A percentile compares a stretch with the other conserved stretches of the same genome.
phyloP scores from a whole-genome alignment of 441 rosid species.

The Manihot esculenta region DNA sequence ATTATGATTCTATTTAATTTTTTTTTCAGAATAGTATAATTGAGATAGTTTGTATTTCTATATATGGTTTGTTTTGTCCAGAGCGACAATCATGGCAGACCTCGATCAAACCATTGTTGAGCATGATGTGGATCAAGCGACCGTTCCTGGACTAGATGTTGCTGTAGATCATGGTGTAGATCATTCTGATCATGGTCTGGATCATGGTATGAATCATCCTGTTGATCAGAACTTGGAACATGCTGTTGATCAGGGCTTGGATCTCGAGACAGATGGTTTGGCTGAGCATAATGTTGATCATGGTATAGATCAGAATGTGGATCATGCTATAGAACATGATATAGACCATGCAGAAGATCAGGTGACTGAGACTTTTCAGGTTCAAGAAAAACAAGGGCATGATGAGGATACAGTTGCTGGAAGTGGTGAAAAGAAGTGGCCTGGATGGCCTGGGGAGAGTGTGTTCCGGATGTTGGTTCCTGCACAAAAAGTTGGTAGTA shows the following conservation, averaged over 20 bases:
- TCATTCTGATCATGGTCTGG: constrained; percentile 17
- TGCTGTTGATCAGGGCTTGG: constrained; percentile 28
- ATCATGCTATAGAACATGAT: constrained; percentile 29
- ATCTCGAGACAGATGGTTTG: constrained; percentile 21
- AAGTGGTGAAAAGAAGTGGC: constrained; percentile 88
- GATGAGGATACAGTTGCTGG: constrained; percentile 43
- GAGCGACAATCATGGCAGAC: constrained; percentile 45
- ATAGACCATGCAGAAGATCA: constrained; percentile 32
- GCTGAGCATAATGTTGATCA: constrained; percentile 34
- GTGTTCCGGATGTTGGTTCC: constrained; percentile 99
- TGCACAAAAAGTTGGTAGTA: constrained; percentile 96
- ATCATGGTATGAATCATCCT: constrained; percentile 30
- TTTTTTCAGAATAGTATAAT: background rate
- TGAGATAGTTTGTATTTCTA: background rate
- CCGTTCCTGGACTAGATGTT: constrained; percentile 13
- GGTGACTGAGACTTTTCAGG: constrained; percentile 36
- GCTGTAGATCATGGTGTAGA: constrained; percentile 36
- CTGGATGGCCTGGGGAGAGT: constrained; percentile 99
- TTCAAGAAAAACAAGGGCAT: constrained; percentile 41
- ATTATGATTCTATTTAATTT: background rate
- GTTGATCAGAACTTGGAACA: constrained; percentile 27
- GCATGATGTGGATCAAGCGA: constrained; percentile 42
- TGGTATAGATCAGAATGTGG: constrained; percentile 31
- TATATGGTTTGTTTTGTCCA: background rate
- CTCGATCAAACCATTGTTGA: constrained; percentile 47